These are phyloP conservation scores for Akebia trifoliata DNA, from an alignment of 164 flowering plant species.

Conservation along the genomic window DNA sequence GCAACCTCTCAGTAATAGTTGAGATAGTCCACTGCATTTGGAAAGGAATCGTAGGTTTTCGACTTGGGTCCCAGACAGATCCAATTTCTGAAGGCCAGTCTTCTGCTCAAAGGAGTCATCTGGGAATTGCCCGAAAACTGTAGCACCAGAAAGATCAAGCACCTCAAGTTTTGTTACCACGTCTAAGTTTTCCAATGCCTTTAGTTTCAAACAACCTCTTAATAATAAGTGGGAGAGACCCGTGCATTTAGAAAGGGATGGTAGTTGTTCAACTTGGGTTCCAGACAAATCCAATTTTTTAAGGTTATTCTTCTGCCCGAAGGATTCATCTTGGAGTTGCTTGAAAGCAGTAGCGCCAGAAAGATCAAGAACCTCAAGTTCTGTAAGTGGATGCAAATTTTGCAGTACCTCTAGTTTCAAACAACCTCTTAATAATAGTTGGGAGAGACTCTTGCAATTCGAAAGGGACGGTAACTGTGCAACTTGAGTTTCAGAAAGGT, in stretches of 20 bases:
- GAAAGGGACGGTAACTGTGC: not conserved
- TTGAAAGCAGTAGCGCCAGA: constrained; percentile 1
- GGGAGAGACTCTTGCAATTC: not conserved
- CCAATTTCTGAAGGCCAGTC: constrained; percentile 14
- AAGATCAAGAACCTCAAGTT: not conserved
- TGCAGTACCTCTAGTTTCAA: not conserved
- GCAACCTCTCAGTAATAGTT: constrained; percentile 5
- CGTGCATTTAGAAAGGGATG: constrained; percentile 5
- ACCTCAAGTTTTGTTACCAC: constrained; percentile 5
- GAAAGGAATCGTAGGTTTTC: not conserved
- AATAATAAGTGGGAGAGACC: constrained; percentile 9
- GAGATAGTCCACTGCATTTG: not conserved
- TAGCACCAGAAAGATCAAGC: constrained; percentile 14
- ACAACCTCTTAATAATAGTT: not conserved
- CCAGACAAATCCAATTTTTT: constrained; percentile 6
- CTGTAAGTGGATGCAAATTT: not conserved
- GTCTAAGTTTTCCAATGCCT: not conserved
- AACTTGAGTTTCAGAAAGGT: constrained; percentile 13
- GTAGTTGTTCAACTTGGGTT: constrained; percentile 6
- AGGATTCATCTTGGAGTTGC: not conserved
- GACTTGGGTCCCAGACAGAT: constrained; percentile 14
- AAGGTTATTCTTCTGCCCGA: not conserved
- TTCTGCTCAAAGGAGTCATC: constrained; percentile 6
- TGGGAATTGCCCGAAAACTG: not conserved
- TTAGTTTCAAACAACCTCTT: constrained; percentile 9